phyloP scores from a whole-genome alignment of 805 yeast genomes.

The Jamesozyma piceae region DNA sequence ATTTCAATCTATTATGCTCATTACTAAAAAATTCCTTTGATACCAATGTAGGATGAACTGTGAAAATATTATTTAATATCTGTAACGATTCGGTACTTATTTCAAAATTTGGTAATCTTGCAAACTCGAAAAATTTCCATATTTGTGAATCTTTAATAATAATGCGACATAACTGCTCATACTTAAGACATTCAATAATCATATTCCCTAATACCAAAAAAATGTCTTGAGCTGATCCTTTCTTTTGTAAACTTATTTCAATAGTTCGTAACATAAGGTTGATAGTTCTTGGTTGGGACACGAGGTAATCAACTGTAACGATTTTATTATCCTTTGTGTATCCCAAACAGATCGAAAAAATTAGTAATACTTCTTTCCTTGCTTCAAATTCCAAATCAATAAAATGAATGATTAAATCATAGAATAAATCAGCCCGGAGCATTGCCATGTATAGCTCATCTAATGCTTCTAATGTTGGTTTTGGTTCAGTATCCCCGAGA shows the following conservation, averaged over 20 bases:
- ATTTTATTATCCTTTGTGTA: conserved; percentile 67
- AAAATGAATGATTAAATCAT: conserved; percentile 49
- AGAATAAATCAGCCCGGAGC: conserved; percentile 60
- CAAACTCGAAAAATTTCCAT: conserved; percentile 79
- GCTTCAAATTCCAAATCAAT: conserved; percentile 78
- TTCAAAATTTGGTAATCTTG: conserved; percentile 71
- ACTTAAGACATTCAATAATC: conserved; percentile 74
- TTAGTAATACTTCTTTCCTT: conserved; percentile 65
- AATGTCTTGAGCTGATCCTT: conserved; percentile 36
- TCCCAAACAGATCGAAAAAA: conserved; percentile 69
- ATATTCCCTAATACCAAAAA: conserved; percentile 71
- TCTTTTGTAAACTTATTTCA: conserved; percentile 39
- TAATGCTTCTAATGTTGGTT: conserved; percentile 59
- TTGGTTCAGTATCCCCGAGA: conserved; percentile 48
- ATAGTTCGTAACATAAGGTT: conserved; percentile 58
- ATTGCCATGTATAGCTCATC: conserved; percentile 73
- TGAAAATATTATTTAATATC: conserved; percentile 60
- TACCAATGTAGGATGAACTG: conserved; percentile 58
- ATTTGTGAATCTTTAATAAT: conserved; percentile 51
- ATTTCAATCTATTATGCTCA: conserved; percentile 41
- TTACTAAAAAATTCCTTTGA: conserved; percentile 52
- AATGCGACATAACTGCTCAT: conserved; percentile 56
- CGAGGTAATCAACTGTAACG: conserved; percentile 80
- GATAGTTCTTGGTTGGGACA: conserved; percentile 57
- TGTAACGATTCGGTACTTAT: conserved; percentile 83